phyloP scores from a whole-genome alignment of 2,329 filamentous ascomycete species.

The Pseudogymnoascus sp. region DNA sequence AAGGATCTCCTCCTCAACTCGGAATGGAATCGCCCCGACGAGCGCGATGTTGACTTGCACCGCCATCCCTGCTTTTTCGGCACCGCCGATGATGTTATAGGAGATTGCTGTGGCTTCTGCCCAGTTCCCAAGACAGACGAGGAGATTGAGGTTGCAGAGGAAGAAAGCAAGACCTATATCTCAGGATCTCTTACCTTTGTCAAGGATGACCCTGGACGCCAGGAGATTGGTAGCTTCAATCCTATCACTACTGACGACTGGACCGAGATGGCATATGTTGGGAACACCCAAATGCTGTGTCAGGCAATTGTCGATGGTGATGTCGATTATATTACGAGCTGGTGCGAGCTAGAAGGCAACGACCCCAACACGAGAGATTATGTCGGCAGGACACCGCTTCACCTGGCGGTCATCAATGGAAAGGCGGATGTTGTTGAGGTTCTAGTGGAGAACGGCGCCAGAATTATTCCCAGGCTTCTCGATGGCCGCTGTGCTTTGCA shows the following conservation, averaged over 20 bases:
- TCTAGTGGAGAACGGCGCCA: constrained; percentile 62
- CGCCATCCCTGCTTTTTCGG: constrained; percentile 83
- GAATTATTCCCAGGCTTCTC: constrained; percentile 63
- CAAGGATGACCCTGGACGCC: constrained; percentile 72
- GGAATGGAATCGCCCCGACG: constrained; percentile 73
- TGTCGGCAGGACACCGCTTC: constrained; percentile 69
- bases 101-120: constrained; percentile 76
- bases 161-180: constrained; percentile 68
- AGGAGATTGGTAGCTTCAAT: constrained; percentile 65
- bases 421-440: constrained; percentile 60
- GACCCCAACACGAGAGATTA: constrained; percentile 69
- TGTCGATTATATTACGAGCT: constrained; percentile 59
- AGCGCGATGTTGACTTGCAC: constrained; percentile 69
- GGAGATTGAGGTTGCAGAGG: constrained; percentile 60
- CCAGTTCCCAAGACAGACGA: constrained; percentile 60
- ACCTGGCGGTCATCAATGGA: constrained; percentile 62
- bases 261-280: constrained; percentile 86
- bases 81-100: constrained; percentile 60
- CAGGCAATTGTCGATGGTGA: constrained; percentile 73
- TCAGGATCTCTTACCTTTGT: constrained; percentile 66
- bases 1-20: constrained; percentile 76
- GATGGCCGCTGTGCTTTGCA: constrained; percentile 80
- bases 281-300: constrained; percentile 67
- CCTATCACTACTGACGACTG: constrained; percentile 75
- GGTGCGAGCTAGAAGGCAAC: constrained; percentile 56